Evolutionary conservation across 139 green algal genomes (phyloP).

Genomic region (Edaphochlamys debaryana): DNA sequence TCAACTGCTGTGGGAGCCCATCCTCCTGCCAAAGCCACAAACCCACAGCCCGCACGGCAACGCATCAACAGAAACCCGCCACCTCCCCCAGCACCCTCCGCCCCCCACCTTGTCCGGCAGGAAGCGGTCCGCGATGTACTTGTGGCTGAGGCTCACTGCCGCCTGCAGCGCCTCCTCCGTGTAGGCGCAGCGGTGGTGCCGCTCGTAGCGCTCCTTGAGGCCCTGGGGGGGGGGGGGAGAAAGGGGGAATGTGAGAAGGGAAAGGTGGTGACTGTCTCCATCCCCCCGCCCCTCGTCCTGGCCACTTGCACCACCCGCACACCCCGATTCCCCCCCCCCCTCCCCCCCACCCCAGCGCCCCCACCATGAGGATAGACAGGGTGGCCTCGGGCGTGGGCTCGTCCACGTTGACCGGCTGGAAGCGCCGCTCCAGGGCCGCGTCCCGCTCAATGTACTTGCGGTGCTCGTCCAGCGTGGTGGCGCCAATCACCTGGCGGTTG

Average conservation of each 20-base stretch:
- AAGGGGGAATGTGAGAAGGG: background rate
- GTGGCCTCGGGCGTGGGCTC: slow-evolving; percentile 79
- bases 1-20: too few species aligned
- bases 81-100: too few species aligned
- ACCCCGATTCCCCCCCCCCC: too few species aligned
- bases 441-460: slow-evolving; percentile 97
- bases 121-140: slow-evolving; percentile 85
- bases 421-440: slow-evolving; percentile 92
- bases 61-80: too few species aligned
- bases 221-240: slow-evolving; percentile 48
- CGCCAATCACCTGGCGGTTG: slow-evolving; percentile 72
- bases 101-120: slow-evolving; percentile 96
- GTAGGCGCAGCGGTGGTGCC: slow-evolving; percentile 83
- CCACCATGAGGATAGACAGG: slow-evolving; percentile 78
- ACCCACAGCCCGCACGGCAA: too few species aligned
- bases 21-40: too few species aligned
- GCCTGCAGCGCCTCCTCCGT: slow-evolving; percentile 67
- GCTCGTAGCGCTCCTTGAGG: slow-evolving; percentile 85
- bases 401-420: slow-evolving; percentile 92
- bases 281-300: background rate
- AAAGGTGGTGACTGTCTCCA: background rate
- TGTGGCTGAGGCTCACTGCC: slow-evolving; percentile 61
- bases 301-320: slow-evolving; percentile 51
- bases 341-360: background rate
- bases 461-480: slow-evolving; percentile 89